Evolutionary conservation across 345 rosid genomes (phyloP), one percentile per base, ranked within the genome.

Genomic region (thale cress (Arabidopsis thaliana)): DNA sequence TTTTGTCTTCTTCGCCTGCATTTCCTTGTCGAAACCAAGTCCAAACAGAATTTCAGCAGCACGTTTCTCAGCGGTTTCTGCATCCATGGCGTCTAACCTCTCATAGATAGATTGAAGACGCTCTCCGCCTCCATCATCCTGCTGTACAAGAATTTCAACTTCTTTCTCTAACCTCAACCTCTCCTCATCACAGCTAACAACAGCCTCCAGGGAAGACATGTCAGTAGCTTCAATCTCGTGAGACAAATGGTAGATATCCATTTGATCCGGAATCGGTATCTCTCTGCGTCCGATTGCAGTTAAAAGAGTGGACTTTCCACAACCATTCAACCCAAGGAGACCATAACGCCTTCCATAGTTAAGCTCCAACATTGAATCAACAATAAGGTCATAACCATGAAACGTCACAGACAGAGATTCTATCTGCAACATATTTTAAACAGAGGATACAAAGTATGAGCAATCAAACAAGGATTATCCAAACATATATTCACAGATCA

Each of bases 321-420:
- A 93, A 16, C 99, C 99, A 80, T 93, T 96, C 59, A 96, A 79
- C 65, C 99, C 99, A 69, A 96, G 97, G 42, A 96, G 86, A 22
- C 99, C 99, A 74, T 96, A 96, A 30, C 99, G 98, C 65, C 99
- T 86, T 75, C 99, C 99, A 80, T 96, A 96, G 69, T 96, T 96
- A 70, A 96, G 98, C 88, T 93, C 99, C 86, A 96, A 80, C 71
- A 81, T 82, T 25, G 99, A 83, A 82, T 96, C 99, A 57, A 96
- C 95, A 48, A 96, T 88, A 51, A 96, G 97, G 67, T 96, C 98
- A 59, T 96, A 89, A 37, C 99, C 99, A 48, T 96, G 99, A 64
- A 96, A 96, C 49, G 99, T 96, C 22, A 96, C 93, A 40, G 99
- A 93, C 46, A 96, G 67, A 20, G 99, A 93, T 76, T 91, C 99